phyloP scores from a whole-genome alignment of 257 asterid species.

The Perilla frutescens region DNA sequence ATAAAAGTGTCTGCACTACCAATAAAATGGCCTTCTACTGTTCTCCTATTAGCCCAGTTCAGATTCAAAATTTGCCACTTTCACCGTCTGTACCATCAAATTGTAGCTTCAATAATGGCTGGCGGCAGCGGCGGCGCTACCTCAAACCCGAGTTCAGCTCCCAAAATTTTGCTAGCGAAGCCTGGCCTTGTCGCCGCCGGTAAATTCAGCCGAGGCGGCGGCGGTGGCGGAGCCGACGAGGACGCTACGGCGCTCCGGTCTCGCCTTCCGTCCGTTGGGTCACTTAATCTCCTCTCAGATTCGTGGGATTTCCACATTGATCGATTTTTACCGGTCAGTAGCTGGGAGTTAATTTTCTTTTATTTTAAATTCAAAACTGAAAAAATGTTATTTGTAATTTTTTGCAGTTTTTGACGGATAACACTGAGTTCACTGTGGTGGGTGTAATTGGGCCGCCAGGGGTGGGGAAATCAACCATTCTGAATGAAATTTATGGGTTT shows the following conservation, averaged over 20 bases:
- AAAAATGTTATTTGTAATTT: not conserved
- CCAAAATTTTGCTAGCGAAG: constrained; percentile 89
- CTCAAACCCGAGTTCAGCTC: constrained; percentile 57
- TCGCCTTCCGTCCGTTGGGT: constrained; percentile 79
- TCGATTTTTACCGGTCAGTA: constrained; percentile 72
- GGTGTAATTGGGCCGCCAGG: constrained; percentile 95
- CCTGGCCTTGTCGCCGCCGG: constrained; percentile 81
- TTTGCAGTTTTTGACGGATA: constrained; percentile 90
- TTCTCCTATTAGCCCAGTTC: not conserved
- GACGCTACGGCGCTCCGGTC: constrained; percentile 79
- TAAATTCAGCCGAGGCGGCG: constrained; percentile 66
- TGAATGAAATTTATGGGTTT: constrained; percentile 94
- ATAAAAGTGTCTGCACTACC: too few species aligned
- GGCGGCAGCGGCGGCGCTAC: constrained; percentile 45
- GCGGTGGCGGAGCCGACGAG: constrained; percentile 62
- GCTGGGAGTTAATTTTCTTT: constrained; percentile 11
- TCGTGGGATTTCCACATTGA: constrained; percentile 85
- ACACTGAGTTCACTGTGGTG: constrained; percentile 89
- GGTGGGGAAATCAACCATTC: constrained; percentile 84
- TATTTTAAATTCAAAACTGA: not conserved
- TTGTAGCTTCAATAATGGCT: constrained; percentile 41
- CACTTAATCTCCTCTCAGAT: constrained; percentile 86
- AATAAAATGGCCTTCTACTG: too few species aligned
- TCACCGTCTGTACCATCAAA: constrained; percentile 14
- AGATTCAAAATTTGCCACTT: not conserved